phyloP scores from a whole-genome alignment of 1,284 basidiomycete species.

The Mycena sp. region DNA sequence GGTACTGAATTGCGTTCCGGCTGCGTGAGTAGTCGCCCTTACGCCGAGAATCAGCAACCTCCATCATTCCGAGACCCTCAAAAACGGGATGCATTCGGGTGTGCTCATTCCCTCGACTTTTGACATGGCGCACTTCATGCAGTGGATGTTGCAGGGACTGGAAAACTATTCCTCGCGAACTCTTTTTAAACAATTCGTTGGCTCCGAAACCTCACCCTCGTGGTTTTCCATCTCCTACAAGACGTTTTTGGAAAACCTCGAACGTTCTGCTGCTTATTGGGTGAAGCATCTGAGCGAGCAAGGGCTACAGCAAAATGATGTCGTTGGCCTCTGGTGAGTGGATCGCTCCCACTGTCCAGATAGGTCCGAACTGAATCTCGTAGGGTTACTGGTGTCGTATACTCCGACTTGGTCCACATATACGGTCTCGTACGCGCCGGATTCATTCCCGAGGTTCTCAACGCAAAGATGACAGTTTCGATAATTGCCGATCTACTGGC shows the following conservation, averaged over 20 bases:
- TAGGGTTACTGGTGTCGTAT: slow-evolving; percentile 39
- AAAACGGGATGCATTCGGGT: no score
- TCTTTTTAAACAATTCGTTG: slow-evolving; percentile 11
- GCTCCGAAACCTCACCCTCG: background rate
- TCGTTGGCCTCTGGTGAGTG: slow-evolving; percentile 27
- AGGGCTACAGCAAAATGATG: slow-evolving; percentile 7
- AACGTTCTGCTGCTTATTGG: slow-evolving; percentile 9
- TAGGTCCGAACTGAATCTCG: no score
- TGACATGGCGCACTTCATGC: background rate
- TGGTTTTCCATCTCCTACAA: slow-evolving; percentile 26
- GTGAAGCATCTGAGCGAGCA: background rate
- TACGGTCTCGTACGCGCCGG: slow-evolving; percentile 41
- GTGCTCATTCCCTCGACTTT: no score
- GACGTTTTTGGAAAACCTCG: slow-evolving; percentile 14
- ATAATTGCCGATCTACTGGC: slow-evolving; percentile 34
- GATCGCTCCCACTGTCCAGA: background rate
- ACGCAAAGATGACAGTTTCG: slow-evolving; percentile 28
- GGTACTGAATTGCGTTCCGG: no score
- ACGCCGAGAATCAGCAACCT: no score
- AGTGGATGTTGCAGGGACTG: background rate
- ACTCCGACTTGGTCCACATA: slow-evolving; percentile 39
- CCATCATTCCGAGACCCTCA: no score
- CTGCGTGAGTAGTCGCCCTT: no score
- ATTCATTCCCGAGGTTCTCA: slow-evolving; percentile 41
- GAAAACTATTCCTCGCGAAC: background rate